Evolutionary conservation across 2,329 filamentous ascomycete species (phyloP), one percentile per base, ranked within the genome.

Genomic region (Tolypocladium nubicola): DNA sequence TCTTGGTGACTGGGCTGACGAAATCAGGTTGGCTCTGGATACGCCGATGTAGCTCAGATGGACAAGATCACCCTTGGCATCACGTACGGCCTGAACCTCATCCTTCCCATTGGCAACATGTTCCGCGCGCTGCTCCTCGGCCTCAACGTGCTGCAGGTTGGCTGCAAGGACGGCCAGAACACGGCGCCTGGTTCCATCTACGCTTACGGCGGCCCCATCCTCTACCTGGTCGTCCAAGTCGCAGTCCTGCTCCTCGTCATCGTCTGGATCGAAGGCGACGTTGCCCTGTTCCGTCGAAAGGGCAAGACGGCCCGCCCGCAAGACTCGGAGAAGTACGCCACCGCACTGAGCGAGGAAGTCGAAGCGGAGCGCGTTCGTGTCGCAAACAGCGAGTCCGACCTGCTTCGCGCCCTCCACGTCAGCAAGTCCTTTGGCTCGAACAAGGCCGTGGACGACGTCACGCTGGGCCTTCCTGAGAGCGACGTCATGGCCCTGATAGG

Each of bases 401-500:
- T 87, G 26, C 80, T 96, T 11, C 82, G 85, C 19, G 87, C 91
- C 4, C 70, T 88, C 21, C 84, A 91, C 66, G 73, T 93, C 2
- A 88, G 84, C 39, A 96, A 95, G 69, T 76, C 79, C 0, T 95
- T 94, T 63, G 82, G 84, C 11, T 77, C 77, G 57, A 85, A 86
- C 62, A 80, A 84, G 3, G 90, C 89, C 6, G 89, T 95, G 14
- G 84, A 93, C 62, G 87, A 95, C 65, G 81, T 92, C 30, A 88
- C 86, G 0, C 93, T 95, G 63, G 85, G 86, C 21, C 85, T 95
- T 11, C 79, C 82, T 13, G 81, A 81, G 57, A 85, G 87, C 56
- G 86, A 94, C 67, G 87, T 93, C 0, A 93, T 93, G 68, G 89
- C 89, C 0, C 77, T 96, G 0, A 79, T 96, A 2, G 90, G 90